Conservation (phyloP, 1,139 yeast genomes). For the Nakaseomyces sp. region DNA sequence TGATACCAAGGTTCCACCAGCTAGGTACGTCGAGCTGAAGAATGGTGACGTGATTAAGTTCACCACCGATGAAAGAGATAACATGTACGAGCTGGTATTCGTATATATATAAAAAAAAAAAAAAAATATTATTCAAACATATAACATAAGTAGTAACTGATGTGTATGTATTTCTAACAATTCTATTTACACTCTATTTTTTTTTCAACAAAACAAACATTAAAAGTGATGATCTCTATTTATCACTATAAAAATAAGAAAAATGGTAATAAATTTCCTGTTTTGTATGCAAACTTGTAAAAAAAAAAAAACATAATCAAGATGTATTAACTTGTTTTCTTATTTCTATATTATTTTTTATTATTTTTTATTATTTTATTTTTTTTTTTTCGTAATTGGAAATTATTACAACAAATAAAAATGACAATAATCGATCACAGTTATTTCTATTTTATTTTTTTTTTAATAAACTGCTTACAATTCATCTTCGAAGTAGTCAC, state of each 20-base stretch:
- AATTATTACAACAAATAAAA: neutral
- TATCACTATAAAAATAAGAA: no score
- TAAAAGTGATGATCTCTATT: no score
- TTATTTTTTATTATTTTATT: neutral
- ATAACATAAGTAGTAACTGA: neutral
- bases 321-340: neutral
- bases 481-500: constrained; percentile 43
- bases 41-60: constrained; percentile 42
- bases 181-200: neutral
- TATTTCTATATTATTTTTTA: neutral
- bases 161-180: no score
- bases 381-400: neutral
- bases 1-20: constrained; percentile 37
- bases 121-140: neutral
- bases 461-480: constrained; percentile 32
- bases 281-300: no score
- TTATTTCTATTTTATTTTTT: no score
- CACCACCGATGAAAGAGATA: constrained; percentile 30
- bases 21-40: constrained; percentile 41
- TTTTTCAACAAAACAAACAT: no score
- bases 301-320: no score
- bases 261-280: no score
- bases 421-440: neutral
- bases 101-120: neutral
- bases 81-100: constrained; percentile 13